Evolutionary conservation across 345 rosid genomes (phyloP).

Genomic region (Schrenkiella parvula): DNA sequence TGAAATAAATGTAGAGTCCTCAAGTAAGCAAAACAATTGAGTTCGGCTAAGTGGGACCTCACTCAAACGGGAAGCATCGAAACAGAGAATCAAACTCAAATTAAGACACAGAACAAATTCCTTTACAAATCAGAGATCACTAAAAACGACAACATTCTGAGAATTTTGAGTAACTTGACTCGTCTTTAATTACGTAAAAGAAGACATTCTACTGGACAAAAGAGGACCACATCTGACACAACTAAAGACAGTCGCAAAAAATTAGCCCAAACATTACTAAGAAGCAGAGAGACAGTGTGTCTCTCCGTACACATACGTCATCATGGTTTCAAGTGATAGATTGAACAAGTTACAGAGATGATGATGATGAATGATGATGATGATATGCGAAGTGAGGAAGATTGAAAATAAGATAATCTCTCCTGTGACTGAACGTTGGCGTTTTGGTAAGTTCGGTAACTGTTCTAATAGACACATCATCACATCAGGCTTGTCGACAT

Average conservation of each 20-base stretch:
- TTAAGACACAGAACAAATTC: background rate
- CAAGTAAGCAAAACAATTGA: background rate
- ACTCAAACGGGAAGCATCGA: background rate
- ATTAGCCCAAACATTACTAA: background rate
- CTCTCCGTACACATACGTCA: background rate
- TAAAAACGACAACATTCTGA: background rate
- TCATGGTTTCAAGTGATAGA: background rate
- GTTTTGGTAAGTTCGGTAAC: background rate
- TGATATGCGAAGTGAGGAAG: too few species aligned
- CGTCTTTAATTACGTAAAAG: background rate
- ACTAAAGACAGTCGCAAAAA: background rate
- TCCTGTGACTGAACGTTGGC: background rate
- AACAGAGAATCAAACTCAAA: background rate
- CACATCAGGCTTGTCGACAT: slow-evolving; percentile 11
- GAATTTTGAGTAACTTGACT: background rate
- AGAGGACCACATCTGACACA: slow-evolving; percentile 11
- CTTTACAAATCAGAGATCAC: background rate
- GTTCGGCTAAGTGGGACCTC: background rate
- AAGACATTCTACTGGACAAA: background rate
- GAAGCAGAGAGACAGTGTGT: background rate
- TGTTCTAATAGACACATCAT: background rate
- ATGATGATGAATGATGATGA: too few species aligned
- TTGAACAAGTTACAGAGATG: background rate
- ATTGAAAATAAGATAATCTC: too few species aligned
- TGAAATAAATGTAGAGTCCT: background rate